Evolutionary conservation across 768 basidiomycete genomes (phyloP).

Genomic region (Asterophora lycoperdoides): DNA sequence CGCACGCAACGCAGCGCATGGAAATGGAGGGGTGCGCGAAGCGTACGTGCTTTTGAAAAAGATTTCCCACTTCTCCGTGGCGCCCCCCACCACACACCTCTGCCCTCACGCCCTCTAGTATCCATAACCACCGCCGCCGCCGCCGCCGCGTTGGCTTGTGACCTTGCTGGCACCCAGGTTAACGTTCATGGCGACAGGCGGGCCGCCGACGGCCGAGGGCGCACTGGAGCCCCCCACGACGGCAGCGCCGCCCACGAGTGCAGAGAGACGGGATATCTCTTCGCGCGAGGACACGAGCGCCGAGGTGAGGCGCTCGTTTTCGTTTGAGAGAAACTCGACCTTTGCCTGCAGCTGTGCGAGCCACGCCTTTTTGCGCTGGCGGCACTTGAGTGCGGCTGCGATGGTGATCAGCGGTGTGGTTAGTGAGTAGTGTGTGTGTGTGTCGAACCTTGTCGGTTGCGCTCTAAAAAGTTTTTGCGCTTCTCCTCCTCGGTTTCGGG

Average conservation of each 20-base stretch:
- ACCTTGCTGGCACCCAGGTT: conserved; percentile 25
- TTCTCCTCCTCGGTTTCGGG: conserved; percentile 99
- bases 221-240: conserved; percentile 40
- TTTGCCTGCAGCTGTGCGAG: conserved; percentile 87
- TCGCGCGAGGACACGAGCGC: conserved; percentile 87
- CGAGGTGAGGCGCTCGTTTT: conserved; percentile 89
- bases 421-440: no score
- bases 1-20: no score
- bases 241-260: conserved; percentile 64
- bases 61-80: no score
- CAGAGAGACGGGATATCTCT: conserved; percentile 81
- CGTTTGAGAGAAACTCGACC: conserved; percentile 86
- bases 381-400: conserved; percentile 94
- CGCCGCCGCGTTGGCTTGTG: conserved; percentile 26
- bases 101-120: conserved; percentile 23
- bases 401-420: neutral
- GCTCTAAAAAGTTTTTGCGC: conserved; percentile 91
- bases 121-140: conserved; percentile 37
- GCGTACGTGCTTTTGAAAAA: no score
- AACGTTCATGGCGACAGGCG: conserved; percentile 46
- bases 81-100: no score
- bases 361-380: conserved; percentile 99
- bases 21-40: no score
- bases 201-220: conserved; percentile 25
- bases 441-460: conserved; percentile 95